phyloP scores from a whole-genome alignment of 163 green algal genomes.

The Chlorella variabilis region DNA sequence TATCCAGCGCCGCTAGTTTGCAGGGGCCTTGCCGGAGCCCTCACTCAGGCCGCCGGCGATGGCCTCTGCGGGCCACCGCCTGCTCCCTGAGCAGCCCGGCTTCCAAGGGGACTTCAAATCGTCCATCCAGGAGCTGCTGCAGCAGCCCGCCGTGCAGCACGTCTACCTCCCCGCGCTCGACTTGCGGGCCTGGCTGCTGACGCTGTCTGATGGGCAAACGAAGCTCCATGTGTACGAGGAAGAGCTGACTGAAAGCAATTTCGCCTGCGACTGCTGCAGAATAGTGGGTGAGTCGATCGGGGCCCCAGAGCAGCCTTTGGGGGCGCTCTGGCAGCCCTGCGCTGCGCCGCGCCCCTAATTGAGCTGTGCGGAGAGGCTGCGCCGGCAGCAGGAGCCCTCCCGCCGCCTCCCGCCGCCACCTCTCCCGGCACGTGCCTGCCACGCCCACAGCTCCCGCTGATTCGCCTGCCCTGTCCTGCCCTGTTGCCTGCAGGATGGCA shows the following conservation, averaged over 20 bases:
- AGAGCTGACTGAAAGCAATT: not conserved
- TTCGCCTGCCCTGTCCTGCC: no score
- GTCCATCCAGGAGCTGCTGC: not conserved
- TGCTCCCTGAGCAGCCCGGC: not conserved
- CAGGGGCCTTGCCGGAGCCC: no score
- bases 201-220: slow-evolving; percentile 37
- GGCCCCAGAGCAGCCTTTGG: no score
- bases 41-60: not conserved
- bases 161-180: slow-evolving; percentile 12
- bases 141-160: not conserved
- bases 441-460: no score
- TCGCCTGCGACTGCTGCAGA: slow-evolving; percentile 89
- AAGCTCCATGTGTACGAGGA: slow-evolving; percentile 46
- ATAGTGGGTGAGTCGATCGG: slow-evolving; percentile 82
- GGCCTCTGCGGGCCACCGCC: not conserved
- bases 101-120: slow-evolving; percentile 12
- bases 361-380: not conserved
- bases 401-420: no score
- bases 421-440: no score
- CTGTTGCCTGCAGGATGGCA: slow-evolving; percentile 90
- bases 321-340: no score
- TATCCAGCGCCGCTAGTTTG: not conserved
- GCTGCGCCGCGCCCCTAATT: no score
- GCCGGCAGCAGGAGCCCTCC: no score
- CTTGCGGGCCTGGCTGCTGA: slow-evolving; percentile 34